phyloP scores from a whole-genome alignment of 108 stramenopile species.

The Pseudonitzschia delicatissima region DNA sequence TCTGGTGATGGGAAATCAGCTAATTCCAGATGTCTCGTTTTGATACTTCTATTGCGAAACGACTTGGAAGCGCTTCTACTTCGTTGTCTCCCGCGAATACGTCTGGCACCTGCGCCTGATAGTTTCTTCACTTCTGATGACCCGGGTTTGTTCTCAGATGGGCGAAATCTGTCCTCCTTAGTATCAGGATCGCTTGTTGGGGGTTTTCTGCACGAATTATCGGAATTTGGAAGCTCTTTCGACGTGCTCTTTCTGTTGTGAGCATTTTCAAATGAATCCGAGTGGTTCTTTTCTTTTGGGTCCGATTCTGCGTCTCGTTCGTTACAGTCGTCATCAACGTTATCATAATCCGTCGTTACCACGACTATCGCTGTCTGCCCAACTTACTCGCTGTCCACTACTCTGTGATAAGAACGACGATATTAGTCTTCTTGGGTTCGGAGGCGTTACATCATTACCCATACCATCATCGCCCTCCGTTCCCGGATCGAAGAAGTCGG shows the following conservation, averaged over 20 bases:
- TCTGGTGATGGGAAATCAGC: too few relatives aligned
- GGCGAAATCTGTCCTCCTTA: not conserved
- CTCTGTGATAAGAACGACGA: conserved; percentile 10
- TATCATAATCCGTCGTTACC: too few relatives aligned
- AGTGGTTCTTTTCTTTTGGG: not conserved
- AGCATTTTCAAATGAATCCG: not conserved
- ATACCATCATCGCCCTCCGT: not conserved
- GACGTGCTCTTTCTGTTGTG: not conserved
- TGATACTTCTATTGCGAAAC: too few relatives aligned
- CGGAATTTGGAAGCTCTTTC: too few relatives aligned
- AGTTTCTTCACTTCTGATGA: not conserved
- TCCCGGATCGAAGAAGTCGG: conserved; percentile 24
- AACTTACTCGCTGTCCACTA: conserved; percentile 30
- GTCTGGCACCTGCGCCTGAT: not conserved
- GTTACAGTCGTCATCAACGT: not conserved
- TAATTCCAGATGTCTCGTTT: too few relatives aligned
- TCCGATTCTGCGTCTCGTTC: not conserved
- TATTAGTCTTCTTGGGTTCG: conserved; percentile 18
- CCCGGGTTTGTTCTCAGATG: not conserved
- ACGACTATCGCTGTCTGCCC: too few relatives aligned
- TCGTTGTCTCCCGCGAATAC: not conserved
- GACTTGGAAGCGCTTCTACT: too few relatives aligned
- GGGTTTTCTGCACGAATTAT: too few relatives aligned
- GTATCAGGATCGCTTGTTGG: not conserved
- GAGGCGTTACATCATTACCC: conserved; percentile 12